A percentile compares a stretch with the other conserved stretches of the same genome.
These are phyloP conservation scores for Aspergillus panamensis DNA, from an alignment of 495 filamentous ascomycete species.

Conservation along the genomic window DNA sequence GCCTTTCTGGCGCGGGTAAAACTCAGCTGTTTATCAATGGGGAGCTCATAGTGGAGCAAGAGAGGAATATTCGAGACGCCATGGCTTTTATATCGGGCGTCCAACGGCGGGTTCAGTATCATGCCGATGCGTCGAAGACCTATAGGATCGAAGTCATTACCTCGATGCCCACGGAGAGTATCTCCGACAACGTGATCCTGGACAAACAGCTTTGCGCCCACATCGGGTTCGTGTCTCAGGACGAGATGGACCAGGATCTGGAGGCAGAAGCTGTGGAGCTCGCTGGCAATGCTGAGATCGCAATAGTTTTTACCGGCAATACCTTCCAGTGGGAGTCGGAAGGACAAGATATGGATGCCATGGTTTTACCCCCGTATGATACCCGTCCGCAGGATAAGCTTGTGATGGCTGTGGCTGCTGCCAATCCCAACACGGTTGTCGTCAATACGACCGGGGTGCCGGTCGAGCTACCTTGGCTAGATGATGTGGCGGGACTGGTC, in stretches of 20 bases:
- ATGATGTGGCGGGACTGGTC: background rate
- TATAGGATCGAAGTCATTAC: background rate
- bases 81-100: background rate
- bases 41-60: background rate
- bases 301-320: background rate
- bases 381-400: background rate
- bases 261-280: background rate
- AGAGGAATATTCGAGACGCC: background rate
- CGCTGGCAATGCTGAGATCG: background rate
- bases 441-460: background rate
- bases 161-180: background rate
- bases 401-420: background rate
- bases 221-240: background rate
- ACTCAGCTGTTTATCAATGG: background rate
- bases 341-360: background rate
- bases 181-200: background rate
- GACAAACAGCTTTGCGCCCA: too few relatives aligned
- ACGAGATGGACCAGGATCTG: background rate
- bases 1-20: background rate
- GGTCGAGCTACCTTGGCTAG: background rate
- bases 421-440: background rate
- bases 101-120: background rate
- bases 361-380: background rate
- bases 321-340: background rate
- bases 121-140: background rate